Base-by-base conservation (phyloP, 2,329 filamentous ascomycete genomes). In the Oidium heveae region DNA sequence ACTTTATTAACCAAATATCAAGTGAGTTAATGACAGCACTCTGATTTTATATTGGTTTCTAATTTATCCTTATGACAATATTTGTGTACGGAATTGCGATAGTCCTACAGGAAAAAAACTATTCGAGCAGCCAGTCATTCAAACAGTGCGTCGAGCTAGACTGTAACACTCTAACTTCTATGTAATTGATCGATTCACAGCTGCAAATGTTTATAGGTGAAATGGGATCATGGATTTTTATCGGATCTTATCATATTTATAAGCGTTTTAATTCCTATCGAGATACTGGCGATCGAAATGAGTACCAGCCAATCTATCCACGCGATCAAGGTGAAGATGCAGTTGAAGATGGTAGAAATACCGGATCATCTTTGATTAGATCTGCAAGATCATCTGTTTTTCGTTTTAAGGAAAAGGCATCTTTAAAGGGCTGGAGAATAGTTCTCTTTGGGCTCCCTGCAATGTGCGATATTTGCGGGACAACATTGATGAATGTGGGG, bases 201-300 rank as follows among this genome's bases (percentile, higher is more conserved):
- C 18, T 86, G 0, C 91, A 96, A 68, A 98, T 98, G 91, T 98
- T 98, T 67, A 75, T 95, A 58, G 91, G 91, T 55, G 91, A 98
- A 68, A 84, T 86, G 75, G 89, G 87, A 58, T 94, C 87, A 71
- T 98, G 89, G 88, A 74, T 96, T 15, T 86, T 98, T 54, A 76
- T 96, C 46, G 79, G 82, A 22, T 63, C 75, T 52, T 80, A 84
- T 64, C 72, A 76, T 22, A 68, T 89, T 1, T 84, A 84, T 67
- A 72, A 73, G 52, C 75, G 74, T 58, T 75, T 76, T 61, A 61
- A 69, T 49, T 68, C 70, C 47, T 71, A 68, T 60, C 68, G 60
- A 59, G 67, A 54, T 61, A 72, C 63, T 55, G 68, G 63, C 56
- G 71, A 57, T 39, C 68, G 69, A 53, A 80, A 78, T 46, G 69